Conservation (phyloP, 2,329 filamentous ascomycete species). For the Scytalidium sp. region DNA sequence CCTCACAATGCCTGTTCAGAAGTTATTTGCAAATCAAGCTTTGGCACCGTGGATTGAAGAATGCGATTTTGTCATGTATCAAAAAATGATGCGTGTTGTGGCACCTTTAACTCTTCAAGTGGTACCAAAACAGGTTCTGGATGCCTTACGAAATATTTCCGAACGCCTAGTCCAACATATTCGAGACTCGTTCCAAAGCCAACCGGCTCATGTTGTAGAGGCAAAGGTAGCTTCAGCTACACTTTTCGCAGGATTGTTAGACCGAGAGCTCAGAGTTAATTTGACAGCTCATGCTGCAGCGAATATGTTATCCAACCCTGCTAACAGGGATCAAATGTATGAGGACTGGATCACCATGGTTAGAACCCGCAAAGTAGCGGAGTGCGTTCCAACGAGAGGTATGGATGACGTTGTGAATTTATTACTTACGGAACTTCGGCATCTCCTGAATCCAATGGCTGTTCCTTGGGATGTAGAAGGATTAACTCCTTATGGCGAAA, state of each 20-base stretch:
- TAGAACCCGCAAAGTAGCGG: constrained; percentile 58
- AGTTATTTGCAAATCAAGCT: constrained; percentile 77
- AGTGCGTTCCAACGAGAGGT: constrained; percentile 58
- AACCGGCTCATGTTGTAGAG: constrained; percentile 79
- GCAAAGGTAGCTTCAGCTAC: constrained; percentile 88
- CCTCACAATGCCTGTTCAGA: constrained; percentile 93
- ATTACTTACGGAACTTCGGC: constrained; percentile 64
- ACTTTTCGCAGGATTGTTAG: constrained; percentile 81
- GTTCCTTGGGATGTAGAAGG: constrained; percentile 64
- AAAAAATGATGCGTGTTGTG: constrained; percentile 93
- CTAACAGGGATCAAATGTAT: constrained; percentile 94
- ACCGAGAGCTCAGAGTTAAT: constrained; percentile 87
- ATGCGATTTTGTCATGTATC: constrained; percentile 93
- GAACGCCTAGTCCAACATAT: constrained; percentile 79
- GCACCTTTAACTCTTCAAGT: constrained; percentile 88
- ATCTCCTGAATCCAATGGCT: constrained; percentile 66
- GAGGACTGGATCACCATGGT: constrained; percentile 77
- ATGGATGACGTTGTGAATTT: constrained; percentile 66
- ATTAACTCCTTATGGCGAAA: constrained; percentile 57
- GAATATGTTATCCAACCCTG: constrained; percentile 84
- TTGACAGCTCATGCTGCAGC: constrained; percentile 90
- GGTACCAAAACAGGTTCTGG: constrained; percentile 81
- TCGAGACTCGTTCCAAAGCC: constrained; percentile 77
- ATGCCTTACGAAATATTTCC: constrained; percentile 84
- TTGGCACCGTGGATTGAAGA: constrained; percentile 92